Conservation (phyloP, 768 basidiomycete species). For the Lyophyllum decastes region DNA sequence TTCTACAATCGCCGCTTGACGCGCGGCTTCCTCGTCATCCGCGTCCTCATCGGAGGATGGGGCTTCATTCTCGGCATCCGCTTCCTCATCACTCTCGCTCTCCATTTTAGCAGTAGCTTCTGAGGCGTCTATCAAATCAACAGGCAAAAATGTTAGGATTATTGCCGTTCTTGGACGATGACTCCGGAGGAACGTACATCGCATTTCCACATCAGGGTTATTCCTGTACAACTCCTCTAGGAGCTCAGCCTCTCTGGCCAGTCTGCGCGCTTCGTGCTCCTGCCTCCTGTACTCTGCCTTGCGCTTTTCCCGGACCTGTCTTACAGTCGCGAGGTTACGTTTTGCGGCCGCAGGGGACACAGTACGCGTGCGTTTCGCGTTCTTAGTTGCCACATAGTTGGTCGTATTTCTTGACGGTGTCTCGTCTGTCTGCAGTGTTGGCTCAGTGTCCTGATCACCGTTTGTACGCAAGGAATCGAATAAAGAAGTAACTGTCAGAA, state of each 20-base stretch:
- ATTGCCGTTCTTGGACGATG: not conserved
- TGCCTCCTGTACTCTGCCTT: constrained; percentile 41
- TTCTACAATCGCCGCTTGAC: constrained; percentile 52
- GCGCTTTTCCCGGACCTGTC: constrained; percentile 39
- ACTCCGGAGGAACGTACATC: constrained; percentile 10
- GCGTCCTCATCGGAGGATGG: constrained; percentile 10
- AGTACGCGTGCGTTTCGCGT: constrained; percentile 53
- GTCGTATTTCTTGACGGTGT: constrained; percentile 30
- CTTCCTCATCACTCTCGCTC: constrained; percentile 13
- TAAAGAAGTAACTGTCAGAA: constrained; percentile 30
- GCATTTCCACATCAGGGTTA: constrained; percentile 27
- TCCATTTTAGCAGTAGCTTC: constrained; percentile 12
- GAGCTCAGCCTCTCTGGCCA: constrained; percentile 37
- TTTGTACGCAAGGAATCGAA: constrained; percentile 34
- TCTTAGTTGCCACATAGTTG: constrained; percentile 30
- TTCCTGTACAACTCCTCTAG: constrained; percentile 42
- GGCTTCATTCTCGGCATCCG: not conserved
- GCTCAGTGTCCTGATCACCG: constrained; percentile 30
- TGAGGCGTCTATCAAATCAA: not conserved
- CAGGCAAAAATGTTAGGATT: not conserved
- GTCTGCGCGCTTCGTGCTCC: constrained; percentile 37
- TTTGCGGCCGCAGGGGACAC: constrained; percentile 42
- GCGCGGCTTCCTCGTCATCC: constrained; percentile 35
- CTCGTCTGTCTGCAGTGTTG: constrained; percentile 28
- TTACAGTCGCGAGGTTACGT: constrained; percentile 38